phyloP scores from a whole-genome alignment of 768 basidiomycete species.

The Coprinopsis strossmayeri region DNA sequence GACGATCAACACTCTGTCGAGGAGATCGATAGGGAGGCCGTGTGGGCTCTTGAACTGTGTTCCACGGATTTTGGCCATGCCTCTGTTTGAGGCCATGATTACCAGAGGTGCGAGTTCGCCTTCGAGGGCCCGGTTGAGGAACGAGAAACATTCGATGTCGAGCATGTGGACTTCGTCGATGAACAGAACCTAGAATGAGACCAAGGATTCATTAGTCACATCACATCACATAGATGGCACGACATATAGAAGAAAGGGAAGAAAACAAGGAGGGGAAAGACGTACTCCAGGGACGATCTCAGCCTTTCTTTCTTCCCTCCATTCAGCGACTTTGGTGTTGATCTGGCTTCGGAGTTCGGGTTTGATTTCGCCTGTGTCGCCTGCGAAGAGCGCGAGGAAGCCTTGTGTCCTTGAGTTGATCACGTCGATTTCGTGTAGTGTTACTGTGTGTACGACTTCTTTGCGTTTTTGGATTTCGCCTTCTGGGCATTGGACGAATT shows the following conservation, averaged over 20 bases:
- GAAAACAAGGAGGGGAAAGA: conserved; percentile 13
- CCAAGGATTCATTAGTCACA: too few relatives aligned
- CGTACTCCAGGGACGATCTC: conserved; percentile 93
- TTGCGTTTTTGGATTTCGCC: conserved; percentile 97
- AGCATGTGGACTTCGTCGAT: conserved; percentile 99
- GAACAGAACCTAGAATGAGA: conserved; percentile 97
- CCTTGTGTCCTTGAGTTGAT: conserved; percentile 99
- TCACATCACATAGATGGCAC: neutral
- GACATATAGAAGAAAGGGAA: conserved; percentile 3
- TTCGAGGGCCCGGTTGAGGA: conserved; percentile 94
- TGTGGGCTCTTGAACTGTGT: conserved; percentile 94
- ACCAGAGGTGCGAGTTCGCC: conserved; percentile 91
- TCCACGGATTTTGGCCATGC: conserved; percentile 90
- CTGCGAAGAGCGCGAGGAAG: conserved; percentile 90
- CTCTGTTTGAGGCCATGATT: conserved; percentile 97
- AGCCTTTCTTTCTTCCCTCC: conserved; percentile 98
- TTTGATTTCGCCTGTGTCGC: conserved; percentile 98
- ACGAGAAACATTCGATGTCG: conserved; percentile 99
- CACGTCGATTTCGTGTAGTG: conserved; percentile 97
- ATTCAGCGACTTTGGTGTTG: conserved; percentile 93
- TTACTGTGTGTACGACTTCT: conserved; percentile 96
- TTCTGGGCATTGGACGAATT: conserved; percentile 96
- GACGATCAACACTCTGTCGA: conserved; percentile 95
- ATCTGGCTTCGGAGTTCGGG: conserved; percentile 95
- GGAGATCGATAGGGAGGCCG: conserved; percentile 88